These are phyloP conservation scores for Aphanomyces astaci DNA, from an alignment of 352 stramenopile genomes.

Conservation along the genomic window DNA sequence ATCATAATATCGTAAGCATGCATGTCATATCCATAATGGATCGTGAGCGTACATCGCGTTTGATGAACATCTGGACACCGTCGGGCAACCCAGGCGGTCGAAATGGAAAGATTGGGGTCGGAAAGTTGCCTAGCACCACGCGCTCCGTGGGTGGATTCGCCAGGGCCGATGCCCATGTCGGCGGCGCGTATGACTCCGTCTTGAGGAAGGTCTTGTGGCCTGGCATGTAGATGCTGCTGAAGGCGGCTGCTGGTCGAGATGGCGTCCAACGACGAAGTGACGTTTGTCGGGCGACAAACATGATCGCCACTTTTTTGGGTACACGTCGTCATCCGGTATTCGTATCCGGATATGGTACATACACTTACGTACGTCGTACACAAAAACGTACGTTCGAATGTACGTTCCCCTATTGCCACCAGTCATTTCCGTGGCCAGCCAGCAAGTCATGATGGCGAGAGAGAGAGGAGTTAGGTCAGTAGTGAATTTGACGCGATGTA, in stretches of 20 bases:
- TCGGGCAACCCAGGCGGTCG: slow-evolving; percentile 52
- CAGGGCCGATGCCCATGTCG: slow-evolving; percentile 48
- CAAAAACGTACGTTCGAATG: background rate
- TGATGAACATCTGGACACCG: slow-evolving; percentile 73
- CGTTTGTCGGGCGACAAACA: background rate
- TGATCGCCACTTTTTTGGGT: background rate
- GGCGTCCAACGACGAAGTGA: background rate
- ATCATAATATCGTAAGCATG: background rate
- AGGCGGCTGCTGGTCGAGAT: background rate
- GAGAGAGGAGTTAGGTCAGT: no score
- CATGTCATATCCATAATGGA: background rate
- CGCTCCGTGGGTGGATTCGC: slow-evolving; percentile 39
- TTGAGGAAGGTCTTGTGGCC: slow-evolving; percentile 37
- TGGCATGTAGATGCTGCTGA: slow-evolving; percentile 17
- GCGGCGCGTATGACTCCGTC: slow-evolving; percentile 48
- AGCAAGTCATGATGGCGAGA: background rate
- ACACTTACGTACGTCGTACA: background rate
- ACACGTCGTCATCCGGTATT: background rate
- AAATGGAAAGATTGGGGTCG: slow-evolving; percentile 72
- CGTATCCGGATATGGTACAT: background rate
- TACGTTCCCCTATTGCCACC: background rate
- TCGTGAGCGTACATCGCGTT: slow-evolving; percentile 49
- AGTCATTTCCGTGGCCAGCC: background rate
- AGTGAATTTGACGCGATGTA: no score
- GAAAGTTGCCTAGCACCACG: slow-evolving; percentile 64